Conservation (phyloP, 129 eudicot genomes). For the Saposhnikovia divaricata region DNA sequence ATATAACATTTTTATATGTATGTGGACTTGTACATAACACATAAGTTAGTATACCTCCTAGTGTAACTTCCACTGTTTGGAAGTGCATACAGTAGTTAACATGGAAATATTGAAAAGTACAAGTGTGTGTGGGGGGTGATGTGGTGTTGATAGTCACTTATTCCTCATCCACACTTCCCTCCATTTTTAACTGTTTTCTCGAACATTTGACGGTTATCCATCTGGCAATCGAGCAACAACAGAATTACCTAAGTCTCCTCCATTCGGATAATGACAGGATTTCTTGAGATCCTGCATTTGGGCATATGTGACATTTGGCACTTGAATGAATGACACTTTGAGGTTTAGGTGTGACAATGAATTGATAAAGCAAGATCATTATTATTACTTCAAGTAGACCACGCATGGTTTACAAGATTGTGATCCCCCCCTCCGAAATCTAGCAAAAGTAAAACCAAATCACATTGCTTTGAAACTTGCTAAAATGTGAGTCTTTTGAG, state of each 20-base stretch:
- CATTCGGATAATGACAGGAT: background rate
- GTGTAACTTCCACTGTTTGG: conserved; percentile 16
- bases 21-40: background rate
- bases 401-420: conserved; percentile 17
- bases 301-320: background rate
- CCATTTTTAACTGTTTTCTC: conserved; percentile 9
- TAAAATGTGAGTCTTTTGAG: background rate
- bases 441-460: background rate
- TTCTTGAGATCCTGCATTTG: background rate
- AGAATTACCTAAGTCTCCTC: conserved; percentile 10
- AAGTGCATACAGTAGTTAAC: conserved; percentile 2
- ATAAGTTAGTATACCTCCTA: background rate
- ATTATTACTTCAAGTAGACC: background rate
- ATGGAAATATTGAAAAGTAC: too few relatives aligned
- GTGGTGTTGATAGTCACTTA: conserved; percentile 15
- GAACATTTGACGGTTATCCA: conserved; percentile 3
- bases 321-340: background rate
- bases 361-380: conserved; percentile 10
- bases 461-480: conserved; percentile 1
- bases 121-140: too few relatives aligned
- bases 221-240: background rate
- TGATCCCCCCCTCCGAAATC: conserved; percentile 12
- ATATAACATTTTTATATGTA: background rate
- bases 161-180: conserved; percentile 34
- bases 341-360: conserved; percentile 2